Base-by-base conservation (phyloP, 768 basidiomycete species). In the Lentinula lateritia region DNA sequence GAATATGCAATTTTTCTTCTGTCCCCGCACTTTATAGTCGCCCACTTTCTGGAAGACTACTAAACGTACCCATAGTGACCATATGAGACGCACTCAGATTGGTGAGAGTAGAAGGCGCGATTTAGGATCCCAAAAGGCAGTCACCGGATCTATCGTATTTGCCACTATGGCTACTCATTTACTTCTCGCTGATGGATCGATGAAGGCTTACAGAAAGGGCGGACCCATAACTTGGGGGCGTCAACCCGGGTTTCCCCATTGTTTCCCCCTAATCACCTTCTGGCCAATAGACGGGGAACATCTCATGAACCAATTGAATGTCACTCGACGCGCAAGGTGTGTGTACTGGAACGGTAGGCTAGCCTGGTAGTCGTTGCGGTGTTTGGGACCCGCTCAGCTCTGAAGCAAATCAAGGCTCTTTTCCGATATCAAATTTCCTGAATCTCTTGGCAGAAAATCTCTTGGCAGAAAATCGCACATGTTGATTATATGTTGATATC, bases 21-120 rank as follows among this genome's bases (percentile, higher is more conserved):
- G 9, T 41, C 41, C 8, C 20, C 43, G 18, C 0, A 13, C 13
- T n/a, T 43, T 56, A 52, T 35, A 34, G 13, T n/a, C n/a, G n/a
- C 32, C 3, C 28, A 6, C 20, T 28, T 28, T 28, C 43, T 7
- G n/a, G 16, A 45, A 23, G 9, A 50, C 32, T 15, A 32, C 13
- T 50, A 13, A n/a, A 54, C 20, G 38, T 38, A 54, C 53, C 53
- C 53, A 54, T 56, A 56, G 41, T 39, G 55, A 56, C 55, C 39
- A 45, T 56, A 28, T 42, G 41, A 56, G 55, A 23, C 50, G 12
- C 32, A 18, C n/a, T 13, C 1, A 4, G 50, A 52, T 52, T 36
- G 50, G 18, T 28, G 50, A 50, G 50, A 32, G 18, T n/a, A 45
- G 46, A 23, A 48, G 46, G 46, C 46, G 46, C 46, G 46, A 23